A percentile compares a stretch with the other conserved stretches of the same genome.
Conservation (phyloP, 805 yeast genomes). For the Sungouiella blattae region DNA sequence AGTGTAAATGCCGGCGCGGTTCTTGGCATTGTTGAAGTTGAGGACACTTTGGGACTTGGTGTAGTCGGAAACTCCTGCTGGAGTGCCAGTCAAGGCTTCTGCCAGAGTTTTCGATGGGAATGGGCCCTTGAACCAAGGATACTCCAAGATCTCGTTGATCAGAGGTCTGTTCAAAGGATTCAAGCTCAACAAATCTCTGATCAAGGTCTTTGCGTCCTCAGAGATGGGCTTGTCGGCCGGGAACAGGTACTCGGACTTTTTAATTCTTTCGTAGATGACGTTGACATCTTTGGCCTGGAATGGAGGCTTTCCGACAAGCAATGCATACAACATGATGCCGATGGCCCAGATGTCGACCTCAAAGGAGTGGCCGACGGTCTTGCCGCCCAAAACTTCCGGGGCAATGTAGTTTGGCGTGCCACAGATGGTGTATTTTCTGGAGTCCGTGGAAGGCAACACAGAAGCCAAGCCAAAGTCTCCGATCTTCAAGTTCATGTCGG, state of each 20-base stretch:
- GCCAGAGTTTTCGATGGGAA: conserved; percentile 72
- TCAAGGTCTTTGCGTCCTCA: conserved; percentile 67
- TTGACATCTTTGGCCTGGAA: conserved; percentile 95
- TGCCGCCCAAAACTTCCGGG: conserved; percentile 93
- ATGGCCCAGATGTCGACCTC: conserved; percentile 98
- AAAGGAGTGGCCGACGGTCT: conserved; percentile 82
- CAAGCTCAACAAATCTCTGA: conserved; percentile 67
- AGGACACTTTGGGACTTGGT: conserved; percentile 58
- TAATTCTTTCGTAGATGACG: conserved; percentile 87
- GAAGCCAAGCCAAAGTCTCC: conserved; percentile 99
- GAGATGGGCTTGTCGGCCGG: conserved; percentile 71
- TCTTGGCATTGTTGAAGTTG: conserved; percentile 66
- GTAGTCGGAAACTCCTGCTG: conserved; percentile 52
- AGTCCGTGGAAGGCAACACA: conserved; percentile 62
- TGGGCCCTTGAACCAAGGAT: conserved; percentile 83
- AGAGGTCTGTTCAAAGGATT: conserved; percentile 82
- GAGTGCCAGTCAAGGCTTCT: conserved; percentile 59
- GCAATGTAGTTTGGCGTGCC: conserved; percentile 99
- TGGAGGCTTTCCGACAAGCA: conserved; percentile 93
- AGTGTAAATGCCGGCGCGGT: conserved; percentile 57
- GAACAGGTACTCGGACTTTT: conserved; percentile 72
- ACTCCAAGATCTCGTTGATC: conserved; percentile 71
- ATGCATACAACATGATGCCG: conserved; percentile 94
- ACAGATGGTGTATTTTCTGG: conserved; percentile 88
- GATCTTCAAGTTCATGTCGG: conserved; percentile 87